These are phyloP conservation scores for Leucosporidium scottii DNA, from an alignment of 768 basidiomycete species.

Conservation along the genomic window DNA sequence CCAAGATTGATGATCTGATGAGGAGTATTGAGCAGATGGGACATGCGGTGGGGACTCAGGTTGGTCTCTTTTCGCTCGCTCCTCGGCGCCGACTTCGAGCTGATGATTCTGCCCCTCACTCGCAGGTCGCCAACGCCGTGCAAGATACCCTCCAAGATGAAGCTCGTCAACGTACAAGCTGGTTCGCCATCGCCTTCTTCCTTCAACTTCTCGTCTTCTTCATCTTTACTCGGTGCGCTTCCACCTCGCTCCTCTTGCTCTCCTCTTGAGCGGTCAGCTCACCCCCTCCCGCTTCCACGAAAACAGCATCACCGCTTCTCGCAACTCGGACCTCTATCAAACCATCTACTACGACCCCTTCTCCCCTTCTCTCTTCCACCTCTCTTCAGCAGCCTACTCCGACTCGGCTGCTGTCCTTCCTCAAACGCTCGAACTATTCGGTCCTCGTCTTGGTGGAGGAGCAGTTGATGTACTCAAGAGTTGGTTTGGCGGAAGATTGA, in stretches of 20 bases:
- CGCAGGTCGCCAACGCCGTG: constrained; percentile 17
- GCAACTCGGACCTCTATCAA: neutral
- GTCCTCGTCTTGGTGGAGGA: too few species aligned
- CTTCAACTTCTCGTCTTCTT: constrained; percentile 18
- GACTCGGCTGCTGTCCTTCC: too few species aligned
- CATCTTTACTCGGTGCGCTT: constrained; percentile 15
- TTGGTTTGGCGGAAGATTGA: too few species aligned
- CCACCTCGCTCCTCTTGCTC: neutral
- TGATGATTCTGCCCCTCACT: too few species aligned
- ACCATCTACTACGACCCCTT: constrained; percentile 23
- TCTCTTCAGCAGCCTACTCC: too few species aligned
- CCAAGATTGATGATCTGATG: constrained; percentile 19
- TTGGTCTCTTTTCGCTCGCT: neutral
- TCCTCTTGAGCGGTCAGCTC: neutral
- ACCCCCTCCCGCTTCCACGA: neutral
- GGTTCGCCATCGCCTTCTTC: constrained; percentile 11
- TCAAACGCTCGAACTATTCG: too few species aligned
- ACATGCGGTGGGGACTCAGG: constrained; percentile 13
- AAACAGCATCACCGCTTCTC: constrained; percentile 8
- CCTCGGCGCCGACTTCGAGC: neutral
- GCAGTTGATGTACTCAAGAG: too few species aligned
- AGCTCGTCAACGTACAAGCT: neutral
- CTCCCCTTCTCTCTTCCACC: neutral
- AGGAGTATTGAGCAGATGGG: constrained; percentile 22
- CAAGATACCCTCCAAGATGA: neutral